Conservation (phyloP, 129 eudicot genomes). For the Artemisia argyi region DNA sequence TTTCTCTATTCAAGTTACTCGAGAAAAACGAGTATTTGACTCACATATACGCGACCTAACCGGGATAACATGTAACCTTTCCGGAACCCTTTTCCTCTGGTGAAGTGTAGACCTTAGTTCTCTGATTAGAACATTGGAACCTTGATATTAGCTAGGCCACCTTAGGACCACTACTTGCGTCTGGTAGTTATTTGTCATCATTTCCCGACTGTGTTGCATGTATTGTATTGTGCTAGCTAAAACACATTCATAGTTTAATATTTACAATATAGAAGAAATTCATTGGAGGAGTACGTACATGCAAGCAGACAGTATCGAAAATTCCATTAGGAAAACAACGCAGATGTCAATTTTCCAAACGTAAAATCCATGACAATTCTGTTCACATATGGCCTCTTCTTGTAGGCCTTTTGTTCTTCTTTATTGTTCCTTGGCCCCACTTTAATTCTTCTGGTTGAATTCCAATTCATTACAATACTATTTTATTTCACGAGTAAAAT, state of each 20-base stretch:
- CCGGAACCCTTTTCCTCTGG: no score
- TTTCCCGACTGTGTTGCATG: no score
- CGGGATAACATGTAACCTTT: no score
- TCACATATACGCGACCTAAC: no score
- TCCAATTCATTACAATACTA: background rate
- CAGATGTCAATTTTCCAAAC: constrained; percentile 14
- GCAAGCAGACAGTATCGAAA: constrained; percentile 34
- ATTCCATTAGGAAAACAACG: constrained; percentile 11
- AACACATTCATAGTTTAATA: background rate
- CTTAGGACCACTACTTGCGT: no score
- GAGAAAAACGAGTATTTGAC: no score
- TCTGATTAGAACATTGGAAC: no score
- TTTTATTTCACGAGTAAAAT: background rate
- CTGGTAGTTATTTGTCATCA: no score
- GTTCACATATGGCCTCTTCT: constrained; percentile 35
- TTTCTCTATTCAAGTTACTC: no score
- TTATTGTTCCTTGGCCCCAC: constrained; percentile 38
- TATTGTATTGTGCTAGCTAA: no score
- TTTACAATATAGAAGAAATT: background rate
- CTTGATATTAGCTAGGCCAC: no score
- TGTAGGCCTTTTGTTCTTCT: constrained; percentile 37
- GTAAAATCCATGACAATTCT: constrained; percentile 30
- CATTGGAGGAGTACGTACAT: background rate
- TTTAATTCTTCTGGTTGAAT: constrained; percentile 8
- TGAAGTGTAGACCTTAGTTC: no score